Conservation (phyloP, 108 stramenopile genomes). For the Nitzschia sp. region DNA sequence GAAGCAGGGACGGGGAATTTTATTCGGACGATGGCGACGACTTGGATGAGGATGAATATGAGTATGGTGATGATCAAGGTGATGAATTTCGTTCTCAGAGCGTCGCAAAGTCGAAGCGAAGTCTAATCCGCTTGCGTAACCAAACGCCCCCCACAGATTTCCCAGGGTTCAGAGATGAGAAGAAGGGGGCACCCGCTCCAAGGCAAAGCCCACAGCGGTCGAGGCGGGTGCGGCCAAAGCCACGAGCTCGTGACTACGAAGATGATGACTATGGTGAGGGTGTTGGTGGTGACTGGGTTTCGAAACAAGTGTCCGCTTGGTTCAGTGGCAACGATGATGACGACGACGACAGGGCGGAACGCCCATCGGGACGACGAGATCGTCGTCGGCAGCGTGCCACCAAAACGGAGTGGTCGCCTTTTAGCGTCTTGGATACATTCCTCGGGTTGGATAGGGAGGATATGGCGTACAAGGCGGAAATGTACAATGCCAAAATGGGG, state of each 20-base stretch:
- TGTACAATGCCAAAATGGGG: slow-evolving; percentile 53
- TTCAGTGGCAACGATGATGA: slow-evolving; percentile 25
- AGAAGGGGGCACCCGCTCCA: background rate
- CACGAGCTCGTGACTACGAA: slow-evolving; percentile 6
- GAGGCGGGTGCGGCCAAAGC: background rate
- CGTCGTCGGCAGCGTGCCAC: slow-evolving; percentile 17
- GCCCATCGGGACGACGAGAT: slow-evolving; percentile 25
- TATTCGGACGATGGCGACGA: slow-evolving; percentile 21
- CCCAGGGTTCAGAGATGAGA: background rate
- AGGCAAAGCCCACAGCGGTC: too few relatives aligned
- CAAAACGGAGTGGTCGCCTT: slow-evolving; percentile 17
- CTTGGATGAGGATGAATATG: slow-evolving; percentile 9
- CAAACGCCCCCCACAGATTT: slow-evolving; percentile 1
- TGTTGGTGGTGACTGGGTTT: slow-evolving; percentile 26
- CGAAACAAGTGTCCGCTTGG: slow-evolving; percentile 24
- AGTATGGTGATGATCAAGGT: background rate
- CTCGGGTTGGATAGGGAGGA: slow-evolving; percentile 43
- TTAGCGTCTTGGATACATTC: slow-evolving; percentile 37
- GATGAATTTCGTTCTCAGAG: background rate
- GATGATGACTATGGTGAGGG: background rate
- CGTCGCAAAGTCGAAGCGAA: background rate
- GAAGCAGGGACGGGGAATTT: slow-evolving; percentile 7
- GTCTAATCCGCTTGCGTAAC: too few relatives aligned
- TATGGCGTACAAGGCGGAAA: slow-evolving; percentile 34
- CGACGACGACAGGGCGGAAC: slow-evolving; percentile 4